A percentile compares a stretch with the other conserved stretches of the same genome.
phyloP scores from a whole-genome alignment of 192 early-diverging fungal genomes.

The Gamsiella multidivaricata region DNA sequence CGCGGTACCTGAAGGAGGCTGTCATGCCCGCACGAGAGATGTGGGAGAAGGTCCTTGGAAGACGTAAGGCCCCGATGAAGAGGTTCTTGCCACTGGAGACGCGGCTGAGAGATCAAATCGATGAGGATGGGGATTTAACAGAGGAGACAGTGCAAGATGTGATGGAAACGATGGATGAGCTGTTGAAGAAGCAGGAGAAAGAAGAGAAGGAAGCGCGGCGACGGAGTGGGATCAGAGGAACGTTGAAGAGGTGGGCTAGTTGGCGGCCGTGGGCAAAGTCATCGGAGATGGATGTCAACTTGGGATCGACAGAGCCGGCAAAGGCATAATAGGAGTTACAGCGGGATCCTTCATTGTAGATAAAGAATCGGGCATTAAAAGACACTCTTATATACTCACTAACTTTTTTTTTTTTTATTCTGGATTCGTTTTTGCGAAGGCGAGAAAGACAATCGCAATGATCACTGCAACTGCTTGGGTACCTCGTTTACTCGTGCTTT shows the following conservation, averaged over 20 bases:
- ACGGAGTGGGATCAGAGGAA: conserved; percentile 16
- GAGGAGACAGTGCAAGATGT: conserved; percentile 36
- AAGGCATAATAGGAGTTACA: conserved; percentile 8
- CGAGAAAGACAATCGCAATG: too few species aligned
- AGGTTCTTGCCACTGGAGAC: conserved; percentile 29
- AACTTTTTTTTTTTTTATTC: too few species aligned
- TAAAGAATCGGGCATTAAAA: background rate
- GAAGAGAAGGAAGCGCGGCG: conserved; percentile 27
- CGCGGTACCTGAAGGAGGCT: conserved; percentile 39
- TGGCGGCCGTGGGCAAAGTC: conserved; percentile 25
- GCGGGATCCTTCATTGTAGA: background rate
- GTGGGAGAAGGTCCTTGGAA: conserved; percentile 44
- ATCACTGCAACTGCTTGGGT: too few species aligned
- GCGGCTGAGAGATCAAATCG: conserved; percentile 9
- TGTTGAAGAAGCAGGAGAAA: conserved; percentile 37
- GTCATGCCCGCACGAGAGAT: conserved; percentile 39
- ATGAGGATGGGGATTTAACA: conserved; percentile 32
- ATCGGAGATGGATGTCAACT: conserved; percentile 1
- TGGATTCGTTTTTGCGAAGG: background rate
- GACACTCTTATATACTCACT: background rate
- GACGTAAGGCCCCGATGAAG: conserved; percentile 27
- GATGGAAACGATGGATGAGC: conserved; percentile 46
- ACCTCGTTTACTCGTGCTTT: background rate
- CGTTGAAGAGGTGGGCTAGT: conserved; percentile 10
- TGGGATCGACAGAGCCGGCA: conserved; percentile 15